Percentiles rank a stretch among this genome's conserved stretches.
These are phyloP conservation scores for Clitopilus hobsonii DNA, from an alignment of 768 basidiomycete genomes.

Conservation along the genomic window DNA sequence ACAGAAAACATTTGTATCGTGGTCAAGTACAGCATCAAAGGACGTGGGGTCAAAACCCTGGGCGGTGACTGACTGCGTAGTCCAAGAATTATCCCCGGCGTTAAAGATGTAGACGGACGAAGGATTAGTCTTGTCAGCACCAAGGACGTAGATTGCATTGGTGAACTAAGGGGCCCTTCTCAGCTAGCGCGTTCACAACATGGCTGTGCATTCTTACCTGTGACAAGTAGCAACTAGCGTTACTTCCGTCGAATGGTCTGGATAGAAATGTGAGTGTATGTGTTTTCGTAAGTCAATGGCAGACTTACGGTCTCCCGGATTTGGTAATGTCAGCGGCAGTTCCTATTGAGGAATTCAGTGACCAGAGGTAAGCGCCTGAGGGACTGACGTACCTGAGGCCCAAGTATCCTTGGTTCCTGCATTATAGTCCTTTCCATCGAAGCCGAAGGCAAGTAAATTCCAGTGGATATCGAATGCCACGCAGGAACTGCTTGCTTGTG, in stretches of 20 bases:
- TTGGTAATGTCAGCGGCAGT: constrained; percentile 65
- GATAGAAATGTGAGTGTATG: not conserved
- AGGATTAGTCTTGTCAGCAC: constrained; percentile 68
- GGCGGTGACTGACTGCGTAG: constrained; percentile 57
- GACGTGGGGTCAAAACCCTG: constrained; percentile 58
- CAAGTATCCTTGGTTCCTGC: constrained; percentile 71
- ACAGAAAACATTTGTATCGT: constrained; percentile 93
- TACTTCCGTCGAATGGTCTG: constrained; percentile 62
- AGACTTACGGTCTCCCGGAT: constrained; percentile 69
- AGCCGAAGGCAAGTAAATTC: constrained; percentile 85
- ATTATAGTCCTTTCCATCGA: constrained; percentile 80
- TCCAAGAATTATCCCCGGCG: constrained; percentile 69
- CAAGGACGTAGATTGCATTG: constrained; percentile 83
- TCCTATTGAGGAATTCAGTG: constrained; percentile 27
- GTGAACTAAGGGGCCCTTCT: constrained; percentile 45
- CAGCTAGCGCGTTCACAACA: not conserved
- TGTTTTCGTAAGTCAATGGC: not conserved
- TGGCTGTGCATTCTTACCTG: constrained; percentile 33
- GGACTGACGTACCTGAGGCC: constrained; percentile 43
- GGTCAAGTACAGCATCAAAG: constrained; percentile 78
- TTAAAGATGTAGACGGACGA: constrained; percentile 79
- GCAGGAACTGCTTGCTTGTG: constrained; percentile 35
- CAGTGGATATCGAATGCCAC: constrained; percentile 75
- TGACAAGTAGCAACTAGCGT: constrained; percentile 70
- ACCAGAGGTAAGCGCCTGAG: constrained; percentile 3